Conservation (phyloP, 208 protist species). For the Trypanosoma melophagium region DNA sequence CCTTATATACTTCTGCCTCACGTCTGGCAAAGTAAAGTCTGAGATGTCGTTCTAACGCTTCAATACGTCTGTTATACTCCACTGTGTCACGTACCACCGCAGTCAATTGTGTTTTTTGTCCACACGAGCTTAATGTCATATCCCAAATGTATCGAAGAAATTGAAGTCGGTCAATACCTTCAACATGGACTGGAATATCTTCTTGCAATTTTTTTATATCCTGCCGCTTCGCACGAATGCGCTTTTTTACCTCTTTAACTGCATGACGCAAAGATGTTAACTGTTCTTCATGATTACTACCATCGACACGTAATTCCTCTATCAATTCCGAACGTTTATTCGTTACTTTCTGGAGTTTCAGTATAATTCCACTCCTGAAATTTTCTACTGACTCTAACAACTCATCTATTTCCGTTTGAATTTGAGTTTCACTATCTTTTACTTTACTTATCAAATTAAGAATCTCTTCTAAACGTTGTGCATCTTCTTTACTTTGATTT, state of each 20-base stretch:
- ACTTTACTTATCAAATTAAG: not conserved
- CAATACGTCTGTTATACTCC: not conserved
- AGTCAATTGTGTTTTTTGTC: slow-evolving; percentile 6
- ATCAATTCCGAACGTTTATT: not conserved
- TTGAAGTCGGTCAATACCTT: not conserved
- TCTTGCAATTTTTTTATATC: not conserved
- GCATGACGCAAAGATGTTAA: not conserved
- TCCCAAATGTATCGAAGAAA: slow-evolving; percentile 5
- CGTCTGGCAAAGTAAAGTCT: not conserved
- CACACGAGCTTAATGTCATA: not conserved
- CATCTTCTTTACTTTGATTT: not conserved
- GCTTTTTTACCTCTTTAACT: not conserved
- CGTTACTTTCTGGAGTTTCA: slow-evolving; percentile 1
- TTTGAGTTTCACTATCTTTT: not conserved
- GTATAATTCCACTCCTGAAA: not conserved
- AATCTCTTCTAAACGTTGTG: not conserved
- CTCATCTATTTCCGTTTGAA: not conserved
- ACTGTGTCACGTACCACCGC: not conserved
- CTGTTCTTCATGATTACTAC: not conserved
- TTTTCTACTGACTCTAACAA: not conserved
- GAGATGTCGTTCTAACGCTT: not conserved
- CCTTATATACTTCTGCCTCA: not conserved
- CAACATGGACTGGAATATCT: not conserved
- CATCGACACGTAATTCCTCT: not conserved
- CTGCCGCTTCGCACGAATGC: not conserved